Evolutionary conservation across 345 rosid species (phyloP).

Genomic region (Syzygium oleosum): DNA sequence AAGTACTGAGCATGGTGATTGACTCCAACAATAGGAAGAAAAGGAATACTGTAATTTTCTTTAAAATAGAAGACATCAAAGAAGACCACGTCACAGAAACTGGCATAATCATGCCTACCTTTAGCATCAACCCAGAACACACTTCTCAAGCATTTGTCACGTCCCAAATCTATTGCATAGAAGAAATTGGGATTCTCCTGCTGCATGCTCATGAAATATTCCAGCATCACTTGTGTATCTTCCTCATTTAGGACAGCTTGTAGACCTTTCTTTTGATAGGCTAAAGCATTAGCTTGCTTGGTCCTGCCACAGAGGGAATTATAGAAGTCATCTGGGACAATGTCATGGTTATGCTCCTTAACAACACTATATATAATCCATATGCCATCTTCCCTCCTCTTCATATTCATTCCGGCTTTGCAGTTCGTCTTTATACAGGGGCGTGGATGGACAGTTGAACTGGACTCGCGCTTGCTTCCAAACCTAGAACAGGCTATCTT

Average conservation of each 20-base stretch:
- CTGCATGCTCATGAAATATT: constrained; percentile 27
- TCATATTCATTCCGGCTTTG: constrained; percentile 40
- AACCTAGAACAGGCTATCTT: constrained; percentile 42
- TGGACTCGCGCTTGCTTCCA: constrained; percentile 30
- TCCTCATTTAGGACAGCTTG: constrained; percentile 19
- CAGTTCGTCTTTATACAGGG: constrained; percentile 32
- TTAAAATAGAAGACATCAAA: constrained; percentile 24
- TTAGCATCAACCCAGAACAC: constrained; percentile 37
- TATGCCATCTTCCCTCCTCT: constrained; percentile 28
- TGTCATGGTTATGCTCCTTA: constrained; percentile 37
- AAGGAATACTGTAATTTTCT: constrained; percentile 24
- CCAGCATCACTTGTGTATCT: constrained; percentile 21
- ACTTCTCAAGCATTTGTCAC: constrained; percentile 21
- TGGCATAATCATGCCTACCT: constrained; percentile 21
- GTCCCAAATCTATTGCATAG: constrained; percentile 28
- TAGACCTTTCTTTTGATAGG: constrained; percentile 22
- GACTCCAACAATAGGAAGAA: constrained; percentile 32
- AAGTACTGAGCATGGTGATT: constrained; percentile 32
- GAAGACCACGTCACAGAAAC: constrained; percentile 27
- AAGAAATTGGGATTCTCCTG: constrained; percentile 27
- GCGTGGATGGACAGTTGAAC: constrained; percentile 12
- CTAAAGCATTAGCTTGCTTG: constrained; percentile 17
- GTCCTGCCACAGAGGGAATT: constrained; percentile 14
- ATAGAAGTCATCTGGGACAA: constrained; percentile 20
- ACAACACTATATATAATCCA: constrained; percentile 25